These are phyloP conservation scores for Cnidoscolus chayamansa DNA, from an alignment of 441 rosid genomes.

Conservation along the genomic window DNA sequence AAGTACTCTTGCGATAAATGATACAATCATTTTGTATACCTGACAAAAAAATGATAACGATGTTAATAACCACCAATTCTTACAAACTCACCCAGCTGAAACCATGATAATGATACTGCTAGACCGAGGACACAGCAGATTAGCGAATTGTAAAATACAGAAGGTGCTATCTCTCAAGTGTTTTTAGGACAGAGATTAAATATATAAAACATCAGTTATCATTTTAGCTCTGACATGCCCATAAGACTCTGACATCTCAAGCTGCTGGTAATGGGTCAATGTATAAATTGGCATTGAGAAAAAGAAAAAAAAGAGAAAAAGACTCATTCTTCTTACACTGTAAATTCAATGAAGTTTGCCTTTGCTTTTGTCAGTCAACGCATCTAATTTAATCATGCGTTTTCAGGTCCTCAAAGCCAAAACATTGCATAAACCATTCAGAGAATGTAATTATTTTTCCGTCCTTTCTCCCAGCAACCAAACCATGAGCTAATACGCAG, in stretches of 20 bases:
- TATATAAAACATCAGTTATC: no score
- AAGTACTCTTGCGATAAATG: slow-evolving; percentile 92
- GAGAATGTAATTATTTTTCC: not conserved
- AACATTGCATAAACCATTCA: not conserved
- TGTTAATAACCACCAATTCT: slow-evolving; percentile 15
- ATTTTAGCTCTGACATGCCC: no score
- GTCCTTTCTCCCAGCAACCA: not conserved
- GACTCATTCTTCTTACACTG: not conserved
- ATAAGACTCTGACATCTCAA: no score
- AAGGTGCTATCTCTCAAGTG: not conserved
- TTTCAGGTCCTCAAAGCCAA: not conserved
- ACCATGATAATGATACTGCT: not conserved
- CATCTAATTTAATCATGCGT: not conserved
- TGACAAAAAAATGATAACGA: slow-evolving; percentile 11
- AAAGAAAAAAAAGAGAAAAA: no score
- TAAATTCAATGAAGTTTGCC: not conserved
- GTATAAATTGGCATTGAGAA: no score
- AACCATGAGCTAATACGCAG: not conserved
- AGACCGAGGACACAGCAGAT: not conserved
- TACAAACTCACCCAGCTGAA: slow-evolving; percentile 10
- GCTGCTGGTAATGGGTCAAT: no score
- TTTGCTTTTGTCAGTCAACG: no score
- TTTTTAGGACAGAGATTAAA: no score
- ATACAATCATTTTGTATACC: slow-evolving; percentile 83
- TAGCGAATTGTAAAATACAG: not conserved